phyloP scores from a whole-genome alignment of 208 protist genomes.

The Crithidia bombi region DNA sequence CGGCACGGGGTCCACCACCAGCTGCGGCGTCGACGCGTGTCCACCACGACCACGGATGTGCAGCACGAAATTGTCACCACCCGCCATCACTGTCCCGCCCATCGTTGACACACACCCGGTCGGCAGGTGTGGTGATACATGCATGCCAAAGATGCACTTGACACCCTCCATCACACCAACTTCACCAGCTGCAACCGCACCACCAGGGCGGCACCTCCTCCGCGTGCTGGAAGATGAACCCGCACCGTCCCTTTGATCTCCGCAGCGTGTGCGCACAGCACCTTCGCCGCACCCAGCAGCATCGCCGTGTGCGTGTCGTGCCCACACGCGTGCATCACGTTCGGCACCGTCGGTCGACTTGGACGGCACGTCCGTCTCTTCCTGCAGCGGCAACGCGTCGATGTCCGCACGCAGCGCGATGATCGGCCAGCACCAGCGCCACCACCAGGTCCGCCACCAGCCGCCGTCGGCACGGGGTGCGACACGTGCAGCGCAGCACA shows the following conservation, averaged over 20 bases:
- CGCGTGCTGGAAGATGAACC: constrained; percentile 75
- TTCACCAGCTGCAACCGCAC: constrained; percentile 56
- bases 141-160: constrained; percentile 54
- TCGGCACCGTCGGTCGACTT: constrained; percentile 48
- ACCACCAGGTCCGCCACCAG: constrained; percentile 63
- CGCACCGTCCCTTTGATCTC: constrained; percentile 63
- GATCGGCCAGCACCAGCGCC: constrained; percentile 55
- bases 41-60: constrained; percentile 55
- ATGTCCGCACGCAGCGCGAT: constrained; percentile 71
- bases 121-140: constrained; percentile 34
- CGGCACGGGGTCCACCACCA: constrained; percentile 62
- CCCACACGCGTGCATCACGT: constrained; percentile 74
- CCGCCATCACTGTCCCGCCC: constrained; percentile 26
- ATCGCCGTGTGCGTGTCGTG: constrained; percentile 74
- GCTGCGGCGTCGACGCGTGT: constrained; percentile 63
- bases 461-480: constrained; percentile 47
- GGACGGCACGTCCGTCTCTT: constrained; percentile 68
- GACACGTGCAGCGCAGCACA: constrained; percentile 35
- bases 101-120: constrained; percentile 26
- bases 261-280: constrained; percentile 51
- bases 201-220: constrained; percentile 64
- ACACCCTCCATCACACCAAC: constrained; percentile 57
- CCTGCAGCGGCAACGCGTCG: constrained; percentile 63
- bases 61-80: constrained; percentile 44
- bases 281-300: constrained; percentile 66